Percentiles rank a stretch among this genome's conserved stretches.
Conservation (phyloP, 345 rosid genomes). For the Melaleuca alternifolia region DNA sequence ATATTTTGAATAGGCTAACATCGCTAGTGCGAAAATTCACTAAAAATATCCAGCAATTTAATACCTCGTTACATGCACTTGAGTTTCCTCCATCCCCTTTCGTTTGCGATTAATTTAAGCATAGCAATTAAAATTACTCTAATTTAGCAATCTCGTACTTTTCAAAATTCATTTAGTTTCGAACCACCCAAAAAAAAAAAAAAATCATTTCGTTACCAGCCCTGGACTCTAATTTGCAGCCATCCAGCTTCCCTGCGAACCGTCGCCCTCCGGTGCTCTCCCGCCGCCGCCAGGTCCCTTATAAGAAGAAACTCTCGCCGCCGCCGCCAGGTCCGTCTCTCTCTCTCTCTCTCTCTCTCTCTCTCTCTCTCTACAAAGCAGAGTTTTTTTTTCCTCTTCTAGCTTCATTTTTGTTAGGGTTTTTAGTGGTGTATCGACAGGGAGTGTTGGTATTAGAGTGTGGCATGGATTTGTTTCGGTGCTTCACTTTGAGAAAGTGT, state of each 20-base stretch:
- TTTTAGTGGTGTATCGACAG: not conserved
- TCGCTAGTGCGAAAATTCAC: not conserved
- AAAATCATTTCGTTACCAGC: too few species aligned
- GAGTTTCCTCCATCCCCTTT: too few species aligned
- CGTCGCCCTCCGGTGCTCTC: not conserved
- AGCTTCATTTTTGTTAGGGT: not conserved
- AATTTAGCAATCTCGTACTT: too few species aligned
- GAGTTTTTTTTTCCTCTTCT: not conserved
- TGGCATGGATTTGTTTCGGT: too few species aligned
- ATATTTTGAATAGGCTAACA: too few species aligned
- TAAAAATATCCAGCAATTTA: too few species aligned
- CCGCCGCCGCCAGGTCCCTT: not conserved
- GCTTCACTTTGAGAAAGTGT: too few species aligned
- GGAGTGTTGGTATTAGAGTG: not conserved
- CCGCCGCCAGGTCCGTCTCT: not conserved
- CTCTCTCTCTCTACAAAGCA: not conserved
- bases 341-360: not conserved
- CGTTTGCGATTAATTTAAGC: too few species aligned
- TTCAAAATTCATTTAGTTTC: too few species aligned
- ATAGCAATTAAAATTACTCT: too few species aligned
- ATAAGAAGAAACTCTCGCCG: not conserved
- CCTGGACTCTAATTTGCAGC: not conserved
- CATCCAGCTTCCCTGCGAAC: not conserved
- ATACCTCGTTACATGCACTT: too few species aligned
- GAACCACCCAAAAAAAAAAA: too few species aligned